Conservation (phyloP, 192 early-diverging fungal genomes). For the Backusella circina region DNA sequence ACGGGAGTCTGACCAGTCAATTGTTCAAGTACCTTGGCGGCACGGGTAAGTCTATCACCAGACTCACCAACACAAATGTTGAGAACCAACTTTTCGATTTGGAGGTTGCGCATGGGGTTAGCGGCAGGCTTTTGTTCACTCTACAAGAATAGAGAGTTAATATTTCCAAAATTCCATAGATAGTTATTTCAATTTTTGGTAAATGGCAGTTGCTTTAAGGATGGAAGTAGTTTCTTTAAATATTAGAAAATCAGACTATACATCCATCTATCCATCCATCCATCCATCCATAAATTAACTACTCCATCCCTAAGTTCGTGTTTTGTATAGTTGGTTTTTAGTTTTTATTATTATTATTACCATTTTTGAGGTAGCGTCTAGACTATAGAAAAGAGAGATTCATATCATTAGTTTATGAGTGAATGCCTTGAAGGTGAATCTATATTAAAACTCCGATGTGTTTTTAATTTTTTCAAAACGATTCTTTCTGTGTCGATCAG, state of each 20-base stretch:
- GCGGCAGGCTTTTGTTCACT: conserved; percentile 67
- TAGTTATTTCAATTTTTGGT: not conserved
- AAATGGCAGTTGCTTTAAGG: not conserved
- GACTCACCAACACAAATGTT: conserved; percentile 99
- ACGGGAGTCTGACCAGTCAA: conserved; percentile 98
- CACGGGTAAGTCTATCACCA: conserved; percentile 99
- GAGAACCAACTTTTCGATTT: conserved; percentile 99
- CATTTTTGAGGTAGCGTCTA: conserved; percentile 11
- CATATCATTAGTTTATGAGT: not conserved
- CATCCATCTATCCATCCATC: conserved; percentile 5
- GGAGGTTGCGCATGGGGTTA: conserved; percentile 96
- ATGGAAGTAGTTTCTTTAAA: not conserved
- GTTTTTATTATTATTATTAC: too few species aligned
- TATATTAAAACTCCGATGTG: not conserved
- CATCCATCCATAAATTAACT: conserved; percentile 8
- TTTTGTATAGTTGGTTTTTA: not conserved
- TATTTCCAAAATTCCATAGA: not conserved
- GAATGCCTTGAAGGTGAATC: not conserved
- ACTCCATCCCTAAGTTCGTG: not conserved
- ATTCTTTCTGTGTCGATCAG: not conserved
- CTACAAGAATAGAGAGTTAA: conserved; percentile 31
- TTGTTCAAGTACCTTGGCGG: conserved; percentile 99
- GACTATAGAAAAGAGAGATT: conserved; percentile 14
- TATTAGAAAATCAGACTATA: too few species aligned
- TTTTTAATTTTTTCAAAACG: not conserved